phyloP scores from a whole-genome alignment of 2,329 filamentous ascomycete genomes.

The Pseudocercospora eumusae region DNA sequence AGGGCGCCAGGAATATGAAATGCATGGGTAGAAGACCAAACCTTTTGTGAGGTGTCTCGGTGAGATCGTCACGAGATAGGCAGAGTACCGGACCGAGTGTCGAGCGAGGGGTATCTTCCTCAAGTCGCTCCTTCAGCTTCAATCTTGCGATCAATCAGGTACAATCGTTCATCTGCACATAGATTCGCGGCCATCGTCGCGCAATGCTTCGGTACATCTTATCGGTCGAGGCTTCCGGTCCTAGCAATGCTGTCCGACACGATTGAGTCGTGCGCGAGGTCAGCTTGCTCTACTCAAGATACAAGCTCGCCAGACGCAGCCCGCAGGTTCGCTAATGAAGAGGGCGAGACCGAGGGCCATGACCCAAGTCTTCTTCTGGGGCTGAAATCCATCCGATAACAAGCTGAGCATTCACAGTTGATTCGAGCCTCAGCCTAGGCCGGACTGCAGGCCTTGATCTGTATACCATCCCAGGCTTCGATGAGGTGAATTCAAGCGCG shows the following conservation, averaged over 20 bases:
- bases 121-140: neutral
- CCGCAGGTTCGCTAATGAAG: neutral
- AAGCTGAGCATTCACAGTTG: no score
- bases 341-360: no score
- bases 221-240: constrained; percentile 4
- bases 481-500: neutral
- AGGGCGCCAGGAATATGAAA: neutral
- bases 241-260: constrained; percentile 6
- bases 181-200: no score
- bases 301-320: neutral
- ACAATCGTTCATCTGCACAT: neutral
- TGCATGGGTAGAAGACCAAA: neutral
- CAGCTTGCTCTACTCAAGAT: neutral
- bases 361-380: neutral
- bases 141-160: neutral
- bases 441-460: neutral
- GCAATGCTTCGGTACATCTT: constrained; percentile 1
- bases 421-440: neutral
- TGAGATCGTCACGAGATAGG: constrained; percentile 7
- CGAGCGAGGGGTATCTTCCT: neutral
- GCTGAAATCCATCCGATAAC: no score
- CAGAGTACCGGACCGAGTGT: constrained; percentile 1
- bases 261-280: neutral
- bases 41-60: neutral
- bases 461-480: neutral